Conservation (phyloP, 345 rosid species). For the Lumnitzera racemosa region DNA sequence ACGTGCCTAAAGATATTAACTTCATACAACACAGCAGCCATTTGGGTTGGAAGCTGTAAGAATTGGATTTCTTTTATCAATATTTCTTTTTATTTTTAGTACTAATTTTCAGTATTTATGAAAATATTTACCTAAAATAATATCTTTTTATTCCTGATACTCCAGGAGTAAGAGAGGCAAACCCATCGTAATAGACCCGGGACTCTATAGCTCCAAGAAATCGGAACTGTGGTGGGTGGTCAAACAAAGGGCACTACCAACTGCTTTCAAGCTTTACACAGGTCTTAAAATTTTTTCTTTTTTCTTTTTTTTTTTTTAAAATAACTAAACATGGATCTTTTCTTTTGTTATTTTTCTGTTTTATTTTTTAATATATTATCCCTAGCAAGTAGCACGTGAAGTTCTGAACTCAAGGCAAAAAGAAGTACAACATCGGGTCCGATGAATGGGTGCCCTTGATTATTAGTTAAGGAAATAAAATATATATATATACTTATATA, state of each 20-base stretch:
- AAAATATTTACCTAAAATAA: not conserved
- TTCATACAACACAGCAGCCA: constrained; percentile 77
- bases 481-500: too few relatives aligned
- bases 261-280: constrained; percentile 88
- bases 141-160: not conserved
- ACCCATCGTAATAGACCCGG: constrained; percentile 89
- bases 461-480: too few relatives aligned
- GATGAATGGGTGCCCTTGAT: too few relatives aligned
- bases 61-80: not conserved
- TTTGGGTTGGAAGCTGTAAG: constrained; percentile 91
- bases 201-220: constrained; percentile 58
- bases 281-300: constrained; percentile 26
- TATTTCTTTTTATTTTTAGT: not conserved
- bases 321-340: not conserved
- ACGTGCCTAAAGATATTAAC: constrained; percentile 74
- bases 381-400: not conserved
- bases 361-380: constrained; percentile 1
- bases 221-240: constrained; percentile 82
- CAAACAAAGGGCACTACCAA: constrained; percentile 72
- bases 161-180: constrained; percentile 78
- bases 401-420: not conserved
- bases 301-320: not conserved
- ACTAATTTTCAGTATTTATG: not conserved
- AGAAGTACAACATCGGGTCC: not conserved
- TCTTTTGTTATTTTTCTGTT: not conserved